phyloP scores from a whole-genome alignment of 148 eudicot genomes.

The Camellia japonica region DNA sequence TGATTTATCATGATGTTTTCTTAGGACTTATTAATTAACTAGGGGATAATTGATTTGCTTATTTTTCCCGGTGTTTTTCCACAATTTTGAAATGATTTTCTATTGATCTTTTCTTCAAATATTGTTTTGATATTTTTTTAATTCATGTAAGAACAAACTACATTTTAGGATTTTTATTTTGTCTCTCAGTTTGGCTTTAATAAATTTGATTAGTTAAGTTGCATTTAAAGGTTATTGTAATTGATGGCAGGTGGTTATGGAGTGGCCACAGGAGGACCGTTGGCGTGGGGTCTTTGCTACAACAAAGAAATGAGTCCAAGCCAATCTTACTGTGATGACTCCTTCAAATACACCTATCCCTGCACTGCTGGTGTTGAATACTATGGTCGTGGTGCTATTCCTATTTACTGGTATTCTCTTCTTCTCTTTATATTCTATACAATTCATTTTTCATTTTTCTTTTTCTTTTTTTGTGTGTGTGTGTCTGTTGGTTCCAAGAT shows the following conservation, averaged over 20 bases:
- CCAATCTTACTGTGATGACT: constrained; percentile 82
- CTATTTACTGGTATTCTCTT: constrained; percentile 73
- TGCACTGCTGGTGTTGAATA: constrained; percentile 86
- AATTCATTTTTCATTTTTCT: not conserved
- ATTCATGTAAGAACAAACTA: not conserved
- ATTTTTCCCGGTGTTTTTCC: not conserved
- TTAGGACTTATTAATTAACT: too few relatives aligned
- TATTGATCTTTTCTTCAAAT: not conserved
- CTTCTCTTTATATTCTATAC: not conserved
- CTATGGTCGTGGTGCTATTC: constrained; percentile 94
- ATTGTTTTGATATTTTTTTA: not conserved
- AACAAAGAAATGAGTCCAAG: constrained; percentile 93
- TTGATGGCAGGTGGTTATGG: constrained; percentile 81
- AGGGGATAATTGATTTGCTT: not conserved
- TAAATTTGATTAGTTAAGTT: not conserved
- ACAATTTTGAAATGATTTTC: not conserved
- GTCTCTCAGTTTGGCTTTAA: not conserved
- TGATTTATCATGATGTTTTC: not conserved
- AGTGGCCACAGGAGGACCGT: constrained; percentile 91
- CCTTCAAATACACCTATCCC: constrained; percentile 72
- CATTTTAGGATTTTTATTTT: not conserved
- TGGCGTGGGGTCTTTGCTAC: constrained; percentile 97
- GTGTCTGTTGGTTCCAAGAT: too few relatives aligned
- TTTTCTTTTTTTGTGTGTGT: not conserved
- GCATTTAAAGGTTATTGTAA: not conserved